Evolutionary conservation across 2,329 filamentous ascomycete genomes (phyloP).

Genomic region (Domatiomyces globalis): DNA sequence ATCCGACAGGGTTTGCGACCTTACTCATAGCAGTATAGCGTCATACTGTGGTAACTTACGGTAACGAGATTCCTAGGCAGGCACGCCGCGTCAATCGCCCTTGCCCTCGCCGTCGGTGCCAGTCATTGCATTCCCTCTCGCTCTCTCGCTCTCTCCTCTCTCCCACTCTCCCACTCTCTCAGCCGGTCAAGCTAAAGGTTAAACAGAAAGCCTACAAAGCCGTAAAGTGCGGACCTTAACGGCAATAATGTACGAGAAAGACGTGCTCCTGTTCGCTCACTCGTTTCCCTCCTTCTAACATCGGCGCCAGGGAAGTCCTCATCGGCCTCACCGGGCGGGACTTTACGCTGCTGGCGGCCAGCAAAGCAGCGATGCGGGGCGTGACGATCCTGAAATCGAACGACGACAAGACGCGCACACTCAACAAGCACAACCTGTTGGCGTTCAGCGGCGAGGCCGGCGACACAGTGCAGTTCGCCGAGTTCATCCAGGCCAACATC

Average conservation of each 20-base stretch:
- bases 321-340: conserved; percentile 98
- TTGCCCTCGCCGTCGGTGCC: no score
- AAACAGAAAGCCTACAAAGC: no score
- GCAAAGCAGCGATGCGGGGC: conserved; percentile 95
- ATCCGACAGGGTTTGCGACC: neutral
- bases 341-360: conserved; percentile 94
- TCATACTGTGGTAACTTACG: neutral
- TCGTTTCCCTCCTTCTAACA: conserved; percentile 2
- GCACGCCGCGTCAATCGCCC: neutral
- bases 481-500: conserved; percentile 97
- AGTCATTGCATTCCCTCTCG: no score
- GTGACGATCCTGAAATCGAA: conserved; percentile 86
- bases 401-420: conserved; percentile 86
- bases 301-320: conserved; percentile 68
- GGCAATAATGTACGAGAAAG: neutral
- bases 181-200: no score
- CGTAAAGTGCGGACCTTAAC: neutral
- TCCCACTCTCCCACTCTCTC: neutral
- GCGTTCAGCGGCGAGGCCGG: conserved; percentile 92
- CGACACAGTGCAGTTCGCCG: conserved; percentile 97
- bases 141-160: no score
- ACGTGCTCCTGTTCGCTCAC: neutral
- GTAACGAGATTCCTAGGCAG: neutral
- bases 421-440: conserved; percentile 91
- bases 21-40: neutral